Evolutionary conservation across 805 yeast genomes (phyloP).

Genomic region (Metschnikowia dekortorum): DNA sequence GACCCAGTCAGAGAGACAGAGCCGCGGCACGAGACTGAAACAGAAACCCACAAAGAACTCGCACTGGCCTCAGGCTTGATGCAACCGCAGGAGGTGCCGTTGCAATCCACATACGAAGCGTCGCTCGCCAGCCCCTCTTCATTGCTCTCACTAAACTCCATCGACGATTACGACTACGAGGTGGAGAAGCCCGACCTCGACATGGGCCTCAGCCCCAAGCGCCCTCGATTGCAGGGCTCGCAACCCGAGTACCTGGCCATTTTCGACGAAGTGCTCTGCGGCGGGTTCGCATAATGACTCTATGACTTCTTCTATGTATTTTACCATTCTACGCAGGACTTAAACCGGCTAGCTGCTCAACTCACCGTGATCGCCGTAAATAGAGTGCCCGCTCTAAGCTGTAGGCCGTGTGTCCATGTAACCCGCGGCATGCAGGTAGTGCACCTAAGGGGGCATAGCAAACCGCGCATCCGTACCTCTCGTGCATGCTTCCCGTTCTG

Average conservation of each 20-base stretch:
- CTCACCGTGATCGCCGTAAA: too few species aligned
- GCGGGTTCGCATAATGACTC: slow-evolving; percentile 12
- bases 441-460: too few species aligned
- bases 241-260: slow-evolving; percentile 16
- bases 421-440: too few species aligned
- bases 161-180: slow-evolving; percentile 20
- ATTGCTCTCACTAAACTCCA: slow-evolving; percentile 30
- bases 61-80: too few species aligned
- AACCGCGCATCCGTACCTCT: too few species aligned
- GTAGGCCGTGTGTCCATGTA: too few species aligned
- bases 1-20: too few species aligned
- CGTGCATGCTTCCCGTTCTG: too few species aligned
- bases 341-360: too few species aligned
- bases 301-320: slow-evolving; percentile 6
- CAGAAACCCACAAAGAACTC: too few species aligned
- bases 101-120: slow-evolving; percentile 8
- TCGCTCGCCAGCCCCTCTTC: slow-evolving; percentile 35
- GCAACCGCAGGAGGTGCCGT: not conserved
- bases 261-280: slow-evolving; percentile 20
- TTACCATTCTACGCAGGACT: not conserved
- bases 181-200: slow-evolving; percentile 11
- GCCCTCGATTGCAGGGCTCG: slow-evolving; percentile 13
- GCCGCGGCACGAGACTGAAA: too few species aligned
- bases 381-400: too few species aligned
- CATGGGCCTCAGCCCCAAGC: slow-evolving; percentile 12